Evolutionary conservation across 2,329 filamentous ascomycete species (phyloP).

Genomic region (Penicillium nordicum): DNA sequence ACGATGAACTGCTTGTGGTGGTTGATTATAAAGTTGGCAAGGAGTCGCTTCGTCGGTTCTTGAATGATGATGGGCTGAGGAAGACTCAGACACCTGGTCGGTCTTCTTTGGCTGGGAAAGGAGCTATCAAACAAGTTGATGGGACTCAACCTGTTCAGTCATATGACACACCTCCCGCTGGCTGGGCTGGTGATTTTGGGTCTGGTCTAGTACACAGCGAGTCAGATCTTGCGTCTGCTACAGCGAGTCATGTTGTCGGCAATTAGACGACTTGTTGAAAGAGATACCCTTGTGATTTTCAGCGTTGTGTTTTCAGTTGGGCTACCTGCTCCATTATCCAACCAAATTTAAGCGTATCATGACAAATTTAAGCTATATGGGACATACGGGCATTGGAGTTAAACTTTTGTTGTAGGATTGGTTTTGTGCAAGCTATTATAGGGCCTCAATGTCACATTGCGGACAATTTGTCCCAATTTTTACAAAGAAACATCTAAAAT

Average conservation of each 20-base stretch:
- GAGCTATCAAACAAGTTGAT: neutral
- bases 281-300: neutral
- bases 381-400: neutral
- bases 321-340: neutral
- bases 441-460: neutral
- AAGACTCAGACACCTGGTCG: neutral
- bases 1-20: neutral
- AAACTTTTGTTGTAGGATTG: neutral
- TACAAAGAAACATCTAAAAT: neutral
- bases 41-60: neutral
- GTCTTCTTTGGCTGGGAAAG: neutral
- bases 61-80: neutral
- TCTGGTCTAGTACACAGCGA: neutral
- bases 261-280: neutral
- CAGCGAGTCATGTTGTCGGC: neutral
- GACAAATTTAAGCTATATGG: neutral
- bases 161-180: neutral
- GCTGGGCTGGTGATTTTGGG: neutral
- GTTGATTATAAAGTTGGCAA: constrained; percentile 3
- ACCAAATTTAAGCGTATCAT: neutral
- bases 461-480: neutral
- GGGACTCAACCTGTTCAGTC: neutral
- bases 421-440: neutral
- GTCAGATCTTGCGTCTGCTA: neutral
- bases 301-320: neutral